These are phyloP conservation scores for Phycomyces nitens DNA, from an alignment of 192 early-diverging fungal species.

Conservation along the genomic window DNA sequence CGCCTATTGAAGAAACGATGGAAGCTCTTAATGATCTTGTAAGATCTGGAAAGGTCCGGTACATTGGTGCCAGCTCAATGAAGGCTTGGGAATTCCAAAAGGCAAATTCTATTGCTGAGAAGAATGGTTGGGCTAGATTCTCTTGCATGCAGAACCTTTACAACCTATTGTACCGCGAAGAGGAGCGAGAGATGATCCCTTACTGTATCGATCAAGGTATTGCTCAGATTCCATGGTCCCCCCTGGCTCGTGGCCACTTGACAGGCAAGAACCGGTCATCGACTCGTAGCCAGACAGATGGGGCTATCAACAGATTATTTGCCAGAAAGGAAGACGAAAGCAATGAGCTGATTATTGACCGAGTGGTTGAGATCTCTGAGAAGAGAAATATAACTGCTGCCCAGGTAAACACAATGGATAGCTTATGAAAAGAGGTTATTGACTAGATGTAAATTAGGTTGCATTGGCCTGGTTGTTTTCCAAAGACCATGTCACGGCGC, in stretches of 20 bases:
- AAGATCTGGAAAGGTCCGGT: constrained; percentile 54
- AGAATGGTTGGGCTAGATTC: constrained; percentile 33
- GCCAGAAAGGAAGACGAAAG: constrained; percentile 3
- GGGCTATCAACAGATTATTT: neutral
- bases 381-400: constrained; percentile 17
- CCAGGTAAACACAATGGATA: neutral
- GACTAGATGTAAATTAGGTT: neutral
- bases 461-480: constrained; percentile 27
- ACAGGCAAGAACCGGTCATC: constrained; percentile 24
- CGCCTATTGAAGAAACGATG: constrained; percentile 69
- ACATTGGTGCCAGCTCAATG: constrained; percentile 40
- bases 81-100: constrained; percentile 38
- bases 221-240: constrained; percentile 23
- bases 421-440: too few species aligned
- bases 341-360: constrained; percentile 15
- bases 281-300: neutral
- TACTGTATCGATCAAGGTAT: constrained; percentile 33
- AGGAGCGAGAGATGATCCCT: constrained; percentile 39
- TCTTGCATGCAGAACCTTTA: constrained; percentile 31
- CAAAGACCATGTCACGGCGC: constrained; percentile 12
- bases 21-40: constrained; percentile 65
- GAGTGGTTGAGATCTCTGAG: constrained; percentile 22
- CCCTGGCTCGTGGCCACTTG: constrained; percentile 30
- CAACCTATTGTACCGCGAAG: constrained; percentile 39
- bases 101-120: constrained; percentile 36